Percentiles rank a stretch among this genome's conserved stretches.
Conservation (phyloP, 768 basidiomycete genomes). For the Pisolithus albus region DNA sequence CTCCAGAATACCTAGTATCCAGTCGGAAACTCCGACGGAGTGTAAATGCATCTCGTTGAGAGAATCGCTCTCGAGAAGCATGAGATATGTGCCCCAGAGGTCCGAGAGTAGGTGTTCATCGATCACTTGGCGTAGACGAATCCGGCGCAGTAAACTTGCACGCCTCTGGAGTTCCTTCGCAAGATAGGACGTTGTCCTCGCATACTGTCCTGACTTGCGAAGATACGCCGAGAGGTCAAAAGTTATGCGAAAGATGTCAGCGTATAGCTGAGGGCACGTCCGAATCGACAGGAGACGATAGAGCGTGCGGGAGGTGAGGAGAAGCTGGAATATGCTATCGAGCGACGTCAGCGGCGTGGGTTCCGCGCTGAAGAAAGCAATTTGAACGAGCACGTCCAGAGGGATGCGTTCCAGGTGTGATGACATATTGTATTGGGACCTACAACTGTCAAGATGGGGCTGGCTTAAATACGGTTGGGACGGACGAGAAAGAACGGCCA, state of each 20-base stretch:
- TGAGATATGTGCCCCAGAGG: slow-evolving; percentile 52
- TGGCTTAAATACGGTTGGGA: slow-evolving; percentile 21
- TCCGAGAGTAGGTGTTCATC: slow-evolving; percentile 32
- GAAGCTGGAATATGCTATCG: slow-evolving; percentile 35
- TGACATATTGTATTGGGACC: slow-evolving; percentile 31
- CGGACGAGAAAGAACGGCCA: slow-evolving; percentile 17
- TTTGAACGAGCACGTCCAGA: slow-evolving; percentile 48
- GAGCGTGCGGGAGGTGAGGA: slow-evolving; percentile 40
- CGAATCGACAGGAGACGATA: slow-evolving; percentile 37
- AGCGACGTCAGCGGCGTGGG: slow-evolving; percentile 35
- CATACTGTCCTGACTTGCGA: slow-evolving; percentile 24
- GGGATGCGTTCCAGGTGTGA: slow-evolving; percentile 45
- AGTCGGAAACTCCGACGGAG: slow-evolving; percentile 32
- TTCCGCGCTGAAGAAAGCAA: slow-evolving; percentile 43
- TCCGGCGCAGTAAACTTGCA: slow-evolving; percentile 42
- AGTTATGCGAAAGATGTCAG: slow-evolving; percentile 42
- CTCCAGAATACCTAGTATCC: slow-evolving; percentile 19
- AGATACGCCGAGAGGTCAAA: slow-evolving; percentile 37
- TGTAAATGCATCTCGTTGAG: slow-evolving; percentile 42
- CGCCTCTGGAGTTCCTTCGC: slow-evolving; percentile 45
- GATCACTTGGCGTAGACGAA: slow-evolving; percentile 29
- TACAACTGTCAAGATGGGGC: slow-evolving; percentile 2
- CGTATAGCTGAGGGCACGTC: slow-evolving; percentile 49
- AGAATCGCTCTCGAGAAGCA: slow-evolving; percentile 52
- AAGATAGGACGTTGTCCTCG: slow-evolving; percentile 33